Conservation (phyloP, 2,329 filamentous ascomycete genomes). For the Cercospora sojina region DNA sequence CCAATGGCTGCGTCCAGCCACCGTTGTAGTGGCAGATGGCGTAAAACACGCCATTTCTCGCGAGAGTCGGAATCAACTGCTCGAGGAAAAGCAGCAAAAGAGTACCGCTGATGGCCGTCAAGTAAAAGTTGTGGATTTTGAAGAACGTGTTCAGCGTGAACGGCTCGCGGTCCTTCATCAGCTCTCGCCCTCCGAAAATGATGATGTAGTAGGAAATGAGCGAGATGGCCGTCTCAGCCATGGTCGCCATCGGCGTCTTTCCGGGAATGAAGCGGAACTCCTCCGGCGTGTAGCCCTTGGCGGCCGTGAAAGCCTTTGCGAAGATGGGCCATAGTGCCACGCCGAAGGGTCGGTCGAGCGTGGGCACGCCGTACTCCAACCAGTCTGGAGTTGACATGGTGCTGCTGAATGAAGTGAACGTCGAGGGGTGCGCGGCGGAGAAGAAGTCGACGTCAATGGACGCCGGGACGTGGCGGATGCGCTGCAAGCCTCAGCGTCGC, state of each 20-base stretch:
- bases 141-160: conserved; percentile 87
- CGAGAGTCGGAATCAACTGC: conserved; percentile 82
- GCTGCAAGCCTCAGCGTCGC: conserved; percentile 9
- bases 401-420: conserved; percentile 3
- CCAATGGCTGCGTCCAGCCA: conserved; percentile 90
- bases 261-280: conserved; percentile 83
- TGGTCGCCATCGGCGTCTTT: conserved; percentile 83
- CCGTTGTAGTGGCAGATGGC: conserved; percentile 79
- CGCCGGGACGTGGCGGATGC: conserved; percentile 5
- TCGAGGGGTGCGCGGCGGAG: neutral
- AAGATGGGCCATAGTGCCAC: conserved; percentile 92
- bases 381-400: conserved; percentile 55
- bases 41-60: conserved; percentile 79
- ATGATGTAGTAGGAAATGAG: conserved; percentile 87
- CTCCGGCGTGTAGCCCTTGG: conserved; percentile 77
- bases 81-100: conserved; percentile 85
- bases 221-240: conserved; percentile 76
- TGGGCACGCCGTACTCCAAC: conserved; percentile 61
- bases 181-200: conserved; percentile 87
- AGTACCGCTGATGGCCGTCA: conserved; percentile 79
- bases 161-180: conserved; percentile 83
- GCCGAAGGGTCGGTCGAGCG: conserved; percentile 89
- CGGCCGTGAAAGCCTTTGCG: conserved; percentile 74
- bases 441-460: neutral
- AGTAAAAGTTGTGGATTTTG: conserved; percentile 93